A percentile compares a stretch with the other conserved stretches of the same genome.
These are phyloP conservation scores for Hypseocharis bilobata DNA, from an alignment of 441 rosid species.

Conservation along the genomic window DNA sequence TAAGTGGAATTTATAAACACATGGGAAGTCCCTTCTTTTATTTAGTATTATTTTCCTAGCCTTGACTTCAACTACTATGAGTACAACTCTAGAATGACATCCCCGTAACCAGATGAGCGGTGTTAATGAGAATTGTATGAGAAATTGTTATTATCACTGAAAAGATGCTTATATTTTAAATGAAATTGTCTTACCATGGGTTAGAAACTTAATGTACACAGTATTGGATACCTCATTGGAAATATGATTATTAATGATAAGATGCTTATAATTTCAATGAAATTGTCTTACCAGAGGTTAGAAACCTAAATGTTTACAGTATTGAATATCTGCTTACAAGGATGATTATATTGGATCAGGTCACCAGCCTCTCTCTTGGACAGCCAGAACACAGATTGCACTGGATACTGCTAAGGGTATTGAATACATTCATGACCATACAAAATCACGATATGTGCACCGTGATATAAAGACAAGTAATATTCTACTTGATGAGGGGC, in stretches of 20 bases:
- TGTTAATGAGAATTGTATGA: too few relatives aligned
- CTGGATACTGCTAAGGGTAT: constrained; percentile 55
- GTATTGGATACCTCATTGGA: neutral
- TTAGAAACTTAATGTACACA: neutral
- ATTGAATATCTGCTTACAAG: neutral
- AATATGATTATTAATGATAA: neutral
- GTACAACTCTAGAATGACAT: too few relatives aligned
- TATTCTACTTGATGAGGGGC: constrained; percentile 47
- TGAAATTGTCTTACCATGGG: too few relatives aligned
- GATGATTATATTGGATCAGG: constrained; percentile 26
- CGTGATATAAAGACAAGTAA: constrained; percentile 56
- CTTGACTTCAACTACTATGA: neutral
- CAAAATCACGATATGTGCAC: constrained; percentile 55
- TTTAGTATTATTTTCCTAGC: too few relatives aligned
- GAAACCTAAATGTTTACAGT: neutral
- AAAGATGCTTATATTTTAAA: too few relatives aligned
- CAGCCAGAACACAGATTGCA: constrained; percentile 58
- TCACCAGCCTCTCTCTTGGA: constrained; percentile 53
- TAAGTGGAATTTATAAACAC: too few relatives aligned
- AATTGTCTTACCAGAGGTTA: too few relatives aligned
- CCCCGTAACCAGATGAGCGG: too few relatives aligned
- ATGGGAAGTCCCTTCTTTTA: too few relatives aligned
- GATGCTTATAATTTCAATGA: too few relatives aligned
- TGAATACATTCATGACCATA: constrained; percentile 63
- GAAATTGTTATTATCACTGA: too few relatives aligned